Percentiles rank a stretch among this genome's conserved stretches.
These are phyloP conservation scores for Kazachstania sp. DNA, from an alignment of 1,139 yeast species.

Conservation along the genomic window DNA sequence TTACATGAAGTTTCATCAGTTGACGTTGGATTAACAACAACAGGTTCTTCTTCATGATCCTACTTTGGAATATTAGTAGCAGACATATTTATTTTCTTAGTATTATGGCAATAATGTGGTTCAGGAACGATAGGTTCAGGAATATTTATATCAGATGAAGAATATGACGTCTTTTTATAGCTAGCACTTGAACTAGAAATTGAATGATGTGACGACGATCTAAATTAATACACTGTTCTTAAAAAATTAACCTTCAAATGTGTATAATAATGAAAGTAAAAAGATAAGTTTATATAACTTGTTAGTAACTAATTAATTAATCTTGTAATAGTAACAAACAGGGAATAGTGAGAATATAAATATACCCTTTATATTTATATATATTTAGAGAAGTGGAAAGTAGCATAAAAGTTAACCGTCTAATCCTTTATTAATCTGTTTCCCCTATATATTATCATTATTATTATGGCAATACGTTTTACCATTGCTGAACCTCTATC, in stretches of 20 bases:
- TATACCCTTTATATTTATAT: too few species aligned
- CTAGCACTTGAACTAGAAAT: background rate
- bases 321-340: too few species aligned
- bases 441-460: too few species aligned
- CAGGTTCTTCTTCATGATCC: background rate
- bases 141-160: background rate
- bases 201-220: background rate
- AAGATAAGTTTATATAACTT: too few species aligned
- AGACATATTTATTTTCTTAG: background rate
- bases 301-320: too few species aligned
- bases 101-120: slow-evolving; percentile 1
- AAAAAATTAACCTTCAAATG: background rate
- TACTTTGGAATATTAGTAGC: background rate
- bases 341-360: too few species aligned
- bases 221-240: background rate
- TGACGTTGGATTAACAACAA: background rate
- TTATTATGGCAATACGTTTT: too few species aligned
- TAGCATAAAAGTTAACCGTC: too few species aligned
- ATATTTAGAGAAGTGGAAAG: too few species aligned
- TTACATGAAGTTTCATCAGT: background rate
- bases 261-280: background rate
- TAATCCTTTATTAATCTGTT: too few species aligned
- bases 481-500: too few species aligned
- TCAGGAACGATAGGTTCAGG: slow-evolving; percentile 2
- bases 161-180: background rate